Evolutionary conservation across 495 filamentous ascomycete genomes (phyloP).

Genomic region (Lophium mytilinum): DNA sequence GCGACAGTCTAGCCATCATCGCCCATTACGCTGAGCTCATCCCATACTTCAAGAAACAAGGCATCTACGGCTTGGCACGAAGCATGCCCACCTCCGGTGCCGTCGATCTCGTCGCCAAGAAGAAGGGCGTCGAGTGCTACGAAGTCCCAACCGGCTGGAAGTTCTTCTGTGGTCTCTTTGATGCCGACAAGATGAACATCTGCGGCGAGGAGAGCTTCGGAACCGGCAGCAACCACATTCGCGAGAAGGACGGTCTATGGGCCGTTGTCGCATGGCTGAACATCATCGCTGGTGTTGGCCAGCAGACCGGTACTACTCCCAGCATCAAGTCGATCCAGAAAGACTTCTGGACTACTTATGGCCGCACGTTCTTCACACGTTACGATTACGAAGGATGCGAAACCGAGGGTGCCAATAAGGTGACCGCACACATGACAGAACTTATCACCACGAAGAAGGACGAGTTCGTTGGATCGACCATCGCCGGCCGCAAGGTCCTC

Average conservation of each 20-base stretch:
- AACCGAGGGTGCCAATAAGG: constrained; percentile 78
- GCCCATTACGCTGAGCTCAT: constrained; percentile 91
- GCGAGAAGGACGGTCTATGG: constrained; percentile 98
- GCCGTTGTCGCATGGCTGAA: constrained; percentile 96
- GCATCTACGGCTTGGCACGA: constrained; percentile 87
- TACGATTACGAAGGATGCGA: constrained; percentile 97
- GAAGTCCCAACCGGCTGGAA: constrained; percentile 99
- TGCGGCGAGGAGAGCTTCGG: constrained; percentile 98
- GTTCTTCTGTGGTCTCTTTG: constrained; percentile 98
- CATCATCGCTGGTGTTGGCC: constrained; percentile 89
- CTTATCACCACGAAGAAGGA: constrained; percentile 58
- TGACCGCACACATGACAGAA: constrained; percentile 66
- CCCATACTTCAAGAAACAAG: constrained; percentile 95
- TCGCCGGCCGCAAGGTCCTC: constrained; percentile 71
- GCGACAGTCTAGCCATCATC: constrained; percentile 95
- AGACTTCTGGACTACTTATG: constrained; percentile 95
- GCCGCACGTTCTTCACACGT: constrained; percentile 96
- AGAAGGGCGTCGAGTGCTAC: constrained; percentile 84
- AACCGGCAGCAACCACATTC: constrained; percentile 97
- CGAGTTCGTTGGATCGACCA: constrained; percentile 73
- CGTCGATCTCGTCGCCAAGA: constrained; percentile 89
- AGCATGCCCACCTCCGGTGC: constrained; percentile 96
- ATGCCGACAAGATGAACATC: constrained; percentile 95
- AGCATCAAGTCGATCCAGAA: constrained; percentile 92
- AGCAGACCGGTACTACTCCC: constrained; percentile 62